Evolutionary conservation across 2,329 filamentous ascomycete genomes (phyloP).

Genomic region (Aspergillus candidus): DNA sequence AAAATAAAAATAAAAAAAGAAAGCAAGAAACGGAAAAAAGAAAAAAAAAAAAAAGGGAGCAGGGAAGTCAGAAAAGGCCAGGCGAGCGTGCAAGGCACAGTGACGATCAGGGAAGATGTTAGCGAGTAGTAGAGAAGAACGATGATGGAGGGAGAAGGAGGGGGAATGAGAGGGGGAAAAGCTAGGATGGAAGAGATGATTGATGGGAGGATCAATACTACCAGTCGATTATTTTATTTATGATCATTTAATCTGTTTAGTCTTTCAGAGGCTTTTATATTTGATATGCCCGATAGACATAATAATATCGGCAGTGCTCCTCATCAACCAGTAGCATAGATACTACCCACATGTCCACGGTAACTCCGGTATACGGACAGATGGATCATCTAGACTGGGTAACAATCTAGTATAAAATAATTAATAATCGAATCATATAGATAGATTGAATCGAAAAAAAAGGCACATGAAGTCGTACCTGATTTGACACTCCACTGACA

Average conservation of each 20-base stretch:
- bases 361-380: too few species aligned
- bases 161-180: conserved; percentile 3
- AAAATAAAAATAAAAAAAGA: neutral
- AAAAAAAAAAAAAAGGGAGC: conserved; percentile 1
- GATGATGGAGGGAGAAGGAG: neutral
- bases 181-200: conserved; percentile 2
- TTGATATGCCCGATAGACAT: too few species aligned
- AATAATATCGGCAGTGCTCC: too few species aligned
- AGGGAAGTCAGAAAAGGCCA: conserved; percentile 11
- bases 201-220: neutral
- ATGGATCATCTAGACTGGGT: too few species aligned
- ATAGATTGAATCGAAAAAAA: too few species aligned
- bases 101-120: conserved; percentile 13
- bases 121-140: conserved; percentile 9
- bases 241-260: too few species aligned
- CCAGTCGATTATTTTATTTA: too few species aligned
- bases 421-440: too few species aligned
- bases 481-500: conserved; percentile 6
- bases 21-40: neutral
- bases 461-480: neutral
- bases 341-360: too few species aligned
- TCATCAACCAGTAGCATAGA: too few species aligned
- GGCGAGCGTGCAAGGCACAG: conserved; percentile 15
- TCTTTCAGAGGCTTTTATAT: too few species aligned
- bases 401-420: too few species aligned